Percentiles rank a stretch among this genome's conserved stretches.
Evolutionary conservation across 805 yeast genomes (phyloP).

Genomic region (Sungouiella blattae): DNA sequence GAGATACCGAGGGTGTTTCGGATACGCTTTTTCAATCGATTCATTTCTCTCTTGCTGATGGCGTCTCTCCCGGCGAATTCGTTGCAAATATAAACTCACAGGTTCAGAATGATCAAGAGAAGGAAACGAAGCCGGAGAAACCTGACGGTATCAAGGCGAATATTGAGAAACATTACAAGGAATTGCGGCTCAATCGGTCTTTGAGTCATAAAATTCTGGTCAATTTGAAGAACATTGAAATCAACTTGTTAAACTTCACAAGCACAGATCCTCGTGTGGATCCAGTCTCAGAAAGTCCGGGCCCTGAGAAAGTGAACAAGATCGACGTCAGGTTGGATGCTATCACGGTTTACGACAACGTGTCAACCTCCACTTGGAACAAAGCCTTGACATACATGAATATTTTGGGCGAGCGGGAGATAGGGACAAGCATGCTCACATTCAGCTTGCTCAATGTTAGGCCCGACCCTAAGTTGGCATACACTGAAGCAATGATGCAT

Average conservation of each 20-base stretch:
- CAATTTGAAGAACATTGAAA: slow-evolving; percentile 51
- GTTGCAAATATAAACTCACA: slow-evolving; percentile 51
- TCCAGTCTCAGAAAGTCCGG: slow-evolving; percentile 19
- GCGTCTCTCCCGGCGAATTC: slow-evolving; percentile 42
- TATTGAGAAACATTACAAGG: slow-evolving; percentile 34
- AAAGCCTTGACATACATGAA: slow-evolving; percentile 70
- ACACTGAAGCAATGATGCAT: slow-evolving; percentile 59
- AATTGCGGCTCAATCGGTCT: slow-evolving; percentile 64
- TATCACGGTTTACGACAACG: slow-evolving; percentile 67
- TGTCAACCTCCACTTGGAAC: slow-evolving; percentile 89
- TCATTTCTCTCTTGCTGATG: slow-evolving; percentile 57
- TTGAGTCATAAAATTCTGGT: slow-evolving; percentile 54
- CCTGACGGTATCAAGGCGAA: slow-evolving; percentile 21
- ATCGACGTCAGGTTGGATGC: slow-evolving; percentile 49
- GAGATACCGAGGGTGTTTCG: slow-evolving; percentile 21
- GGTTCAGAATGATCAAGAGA: slow-evolving; percentile 23
- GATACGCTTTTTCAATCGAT: slow-evolving; percentile 78
- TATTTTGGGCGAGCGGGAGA: slow-evolving; percentile 67
- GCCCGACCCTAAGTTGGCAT: slow-evolving; percentile 61
- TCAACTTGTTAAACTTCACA: slow-evolving; percentile 43
- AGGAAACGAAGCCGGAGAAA: slow-evolving; percentile 1
- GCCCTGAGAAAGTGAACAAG: slow-evolving; percentile 46
- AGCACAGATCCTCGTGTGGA: slow-evolving; percentile 45
- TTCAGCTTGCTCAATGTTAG: slow-evolving; percentile 54
- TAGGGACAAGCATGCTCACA: slow-evolving; percentile 60